These are phyloP conservation scores for Syzygium aromaticum DNA, from an alignment of 345 rosid genomes.

Conservation along the genomic window DNA sequence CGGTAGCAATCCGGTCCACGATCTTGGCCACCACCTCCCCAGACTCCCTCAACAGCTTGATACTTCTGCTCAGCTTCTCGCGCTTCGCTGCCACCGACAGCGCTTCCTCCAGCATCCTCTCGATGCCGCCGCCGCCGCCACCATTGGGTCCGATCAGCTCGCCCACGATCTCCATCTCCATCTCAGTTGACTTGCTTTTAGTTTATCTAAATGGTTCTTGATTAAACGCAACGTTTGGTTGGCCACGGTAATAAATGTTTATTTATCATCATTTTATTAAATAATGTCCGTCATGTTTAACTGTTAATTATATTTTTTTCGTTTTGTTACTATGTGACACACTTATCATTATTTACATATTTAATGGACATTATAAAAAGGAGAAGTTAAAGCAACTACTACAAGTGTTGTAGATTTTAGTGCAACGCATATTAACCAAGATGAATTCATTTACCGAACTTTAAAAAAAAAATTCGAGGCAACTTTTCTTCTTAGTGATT, in stretches of 20 bases:
- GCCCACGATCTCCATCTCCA: constrained; percentile 8
- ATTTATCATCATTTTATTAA: not conserved
- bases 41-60: constrained; percentile 13
- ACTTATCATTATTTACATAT: not conserved
- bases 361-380: not conserved
- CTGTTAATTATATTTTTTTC: not conserved
- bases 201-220: not conserved
- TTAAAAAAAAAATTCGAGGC: not conserved
- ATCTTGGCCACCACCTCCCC: constrained; percentile 9
- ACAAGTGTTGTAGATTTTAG: not conserved
- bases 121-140: not conserved
- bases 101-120: constrained; percentile 18
- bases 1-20: not conserved
- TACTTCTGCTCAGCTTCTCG: constrained; percentile 14
- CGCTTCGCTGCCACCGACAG: constrained; percentile 13
- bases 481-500: not conserved
- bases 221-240: not conserved
- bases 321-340: not conserved
- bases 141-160: constrained; percentile 11
- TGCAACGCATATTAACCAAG: not conserved
- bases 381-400: not conserved
- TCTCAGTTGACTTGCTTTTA: not conserved
- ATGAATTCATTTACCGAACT: not conserved
- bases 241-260: not conserved
- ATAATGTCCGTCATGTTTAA: not conserved